phyloP scores from a whole-genome alignment of 768 basidiomycete genomes.

The Cystobasidium ongulense region DNA sequence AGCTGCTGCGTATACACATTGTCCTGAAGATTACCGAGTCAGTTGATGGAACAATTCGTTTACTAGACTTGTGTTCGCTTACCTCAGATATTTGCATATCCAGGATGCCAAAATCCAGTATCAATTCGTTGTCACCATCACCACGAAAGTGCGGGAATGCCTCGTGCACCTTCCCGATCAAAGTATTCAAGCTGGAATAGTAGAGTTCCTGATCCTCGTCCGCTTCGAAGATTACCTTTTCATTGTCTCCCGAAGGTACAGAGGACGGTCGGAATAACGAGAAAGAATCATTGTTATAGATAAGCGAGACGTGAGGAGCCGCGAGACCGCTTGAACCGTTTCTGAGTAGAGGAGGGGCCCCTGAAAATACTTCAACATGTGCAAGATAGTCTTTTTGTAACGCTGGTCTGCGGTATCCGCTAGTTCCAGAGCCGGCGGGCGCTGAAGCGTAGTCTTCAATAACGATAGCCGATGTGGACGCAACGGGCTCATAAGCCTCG shows the following conservation, averaged over 20 bases:
- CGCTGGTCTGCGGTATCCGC: background rate
- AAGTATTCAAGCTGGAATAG: conserved; percentile 32
- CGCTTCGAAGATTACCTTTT: conserved; percentile 26
- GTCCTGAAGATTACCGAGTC: conserved; percentile 32
- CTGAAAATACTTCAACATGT: conserved; percentile 14
- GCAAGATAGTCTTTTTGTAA: conserved; percentile 23
- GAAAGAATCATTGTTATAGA: conserved; percentile 6
- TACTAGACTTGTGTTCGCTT: background rate
- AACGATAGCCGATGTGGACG: background rate
- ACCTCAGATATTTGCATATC: conserved; percentile 40
- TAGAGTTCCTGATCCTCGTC: conserved; percentile 34
- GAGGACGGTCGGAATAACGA: conserved; percentile 17
- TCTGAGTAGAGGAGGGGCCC: background rate
- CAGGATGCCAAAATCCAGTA: conserved; percentile 38
- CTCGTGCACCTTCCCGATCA: conserved; percentile 34
- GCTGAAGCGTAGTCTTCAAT: background rate
- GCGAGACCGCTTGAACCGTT: background rate
- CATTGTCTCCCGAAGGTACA: conserved; percentile 21
- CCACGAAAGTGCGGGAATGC: conserved; percentile 29
- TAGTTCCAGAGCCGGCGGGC: background rate
- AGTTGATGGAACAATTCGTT: background rate
- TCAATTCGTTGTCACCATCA: conserved; percentile 36
- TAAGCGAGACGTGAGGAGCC: conserved; percentile 21
- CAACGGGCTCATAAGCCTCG: background rate
- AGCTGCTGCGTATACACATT: conserved; percentile 37